Evolutionary conservation across 2,329 filamentous ascomycete genomes (phyloP), one percentile per base, ranked within the genome.

Genomic region (Pseudophaeomoniella oleicola): DNA sequence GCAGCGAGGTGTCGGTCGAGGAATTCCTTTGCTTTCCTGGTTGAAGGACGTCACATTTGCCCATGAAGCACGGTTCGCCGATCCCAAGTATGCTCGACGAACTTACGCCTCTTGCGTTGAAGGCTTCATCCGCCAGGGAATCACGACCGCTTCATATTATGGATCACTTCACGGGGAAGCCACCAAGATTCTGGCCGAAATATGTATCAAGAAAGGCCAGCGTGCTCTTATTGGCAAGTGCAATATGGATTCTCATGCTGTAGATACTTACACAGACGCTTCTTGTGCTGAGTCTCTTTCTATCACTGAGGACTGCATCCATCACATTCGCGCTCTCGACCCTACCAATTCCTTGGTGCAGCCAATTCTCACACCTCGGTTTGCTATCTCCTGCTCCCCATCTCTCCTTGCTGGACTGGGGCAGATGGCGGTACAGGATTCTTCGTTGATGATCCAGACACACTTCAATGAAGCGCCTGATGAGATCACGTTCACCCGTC

Each of bases 11-110:
- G 48, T 59, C 2, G 63, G 63, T 4, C 58, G 59, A 36, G 60
- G 61, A 4, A 29, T 46, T 5, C 43, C 51, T 2, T 49, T 65
- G 4, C 44, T 77, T 5, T 69, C 78, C 47, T 81, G 77, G 77
- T 60, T 81, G 1, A 62, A 71, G 19, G 53, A 67, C n/a, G 60
- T 77, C 16, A 81, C 77, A 0, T 81, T 79, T 44, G 72, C 71
- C 2, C 66, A 72, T 42, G 76, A 81, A 51, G 67, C 74, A 3
- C 69, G 66, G 6, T 80, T 79, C 48, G 46, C 52, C 2, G 70
- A 79, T 44, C 47, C 60, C 0, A 53, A 45, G 1, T 70, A 81
- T 45, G 74, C 75, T 0, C 51, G 51, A 5, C 54, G 54, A 3
- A 57, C 69, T 19, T 79, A 78, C 47, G 47, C 56, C 1, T 50